Conservation (phyloP, 495 filamentous ascomycete genomes). For the Trichoderma orchidacearum region DNA sequence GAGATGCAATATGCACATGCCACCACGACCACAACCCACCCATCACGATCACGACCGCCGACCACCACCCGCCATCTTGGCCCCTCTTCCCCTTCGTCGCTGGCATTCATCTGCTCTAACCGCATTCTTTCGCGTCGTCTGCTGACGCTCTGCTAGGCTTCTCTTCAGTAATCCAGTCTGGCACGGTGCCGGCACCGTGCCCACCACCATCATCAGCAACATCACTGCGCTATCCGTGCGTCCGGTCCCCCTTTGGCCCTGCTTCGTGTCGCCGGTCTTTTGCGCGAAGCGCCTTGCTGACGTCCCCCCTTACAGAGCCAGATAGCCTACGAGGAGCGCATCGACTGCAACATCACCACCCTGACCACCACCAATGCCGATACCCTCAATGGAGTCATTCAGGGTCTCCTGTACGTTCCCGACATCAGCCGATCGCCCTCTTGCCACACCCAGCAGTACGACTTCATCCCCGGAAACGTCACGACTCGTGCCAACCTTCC, state of each 20-base stretch:
- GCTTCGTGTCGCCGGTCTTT: not conserved
- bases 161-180: slow-evolving; percentile 6
- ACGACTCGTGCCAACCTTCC: slow-evolving; percentile 59
- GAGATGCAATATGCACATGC: no score
- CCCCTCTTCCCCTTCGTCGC: not conserved
- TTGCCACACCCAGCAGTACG: slow-evolving; percentile 44
- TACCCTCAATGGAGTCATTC: slow-evolving; percentile 37
- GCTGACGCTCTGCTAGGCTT: not conserved
- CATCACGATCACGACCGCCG: not conserved
- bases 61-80: not conserved
- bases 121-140: not conserved
- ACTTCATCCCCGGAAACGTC: slow-evolving; percentile 57
- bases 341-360: slow-evolving; percentile 51
- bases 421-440: slow-evolving; percentile 37
- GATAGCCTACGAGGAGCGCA: slow-evolving; percentile 48
- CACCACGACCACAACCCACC: no score
- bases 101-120: not conserved
- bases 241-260: not conserved
- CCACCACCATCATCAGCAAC: slow-evolving; percentile 32
- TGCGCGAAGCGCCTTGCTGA: not conserved
- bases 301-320: slow-evolving; percentile 29
- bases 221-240: slow-evolving; percentile 33
- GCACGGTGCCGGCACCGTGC: slow-evolving; percentile 9
- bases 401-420: slow-evolving; percentile 76
- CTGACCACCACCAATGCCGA: slow-evolving; percentile 48